Evolutionary conservation across 148 eudicot species (phyloP).

Genomic region (Heliamphora exappendiculata): DNA sequence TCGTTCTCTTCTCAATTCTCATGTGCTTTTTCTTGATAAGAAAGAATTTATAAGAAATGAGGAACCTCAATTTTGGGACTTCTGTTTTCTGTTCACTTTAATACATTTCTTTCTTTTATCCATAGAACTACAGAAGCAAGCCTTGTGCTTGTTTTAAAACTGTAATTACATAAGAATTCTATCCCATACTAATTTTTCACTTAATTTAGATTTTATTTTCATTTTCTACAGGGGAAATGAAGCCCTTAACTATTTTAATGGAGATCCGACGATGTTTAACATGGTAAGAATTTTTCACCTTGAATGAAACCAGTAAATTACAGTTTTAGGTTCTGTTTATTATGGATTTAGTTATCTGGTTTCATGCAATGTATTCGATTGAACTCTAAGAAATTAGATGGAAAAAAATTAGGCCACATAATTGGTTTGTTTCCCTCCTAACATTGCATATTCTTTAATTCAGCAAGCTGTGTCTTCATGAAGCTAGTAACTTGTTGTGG

Average conservation of each 20-base stretch:
- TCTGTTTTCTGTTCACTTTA: neutral
- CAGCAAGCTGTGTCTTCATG: neutral
- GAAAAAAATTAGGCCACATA: neutral
- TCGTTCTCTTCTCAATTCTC: neutral
- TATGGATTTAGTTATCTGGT: neutral
- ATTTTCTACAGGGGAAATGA: conserved; percentile 60
- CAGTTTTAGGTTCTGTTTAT: neutral
- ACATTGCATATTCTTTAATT: neutral
- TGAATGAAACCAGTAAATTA: neutral
- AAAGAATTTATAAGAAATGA: neutral
- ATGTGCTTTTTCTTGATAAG: neutral
- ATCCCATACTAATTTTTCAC: neutral
- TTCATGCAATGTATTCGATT: neutral
- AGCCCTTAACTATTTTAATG: conserved; percentile 74
- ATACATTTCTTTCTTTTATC: too few species aligned
- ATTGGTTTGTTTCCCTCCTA: neutral
- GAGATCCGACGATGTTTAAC: conserved; percentile 65
- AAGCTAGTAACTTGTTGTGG: neutral
- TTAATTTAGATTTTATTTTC: neutral
- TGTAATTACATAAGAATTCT: neutral
- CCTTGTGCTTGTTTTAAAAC: neutral
- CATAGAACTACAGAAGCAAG: neutral
- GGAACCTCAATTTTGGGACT: neutral
- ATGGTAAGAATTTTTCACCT: conserved; percentile 36
- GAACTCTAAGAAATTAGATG: neutral